These are phyloP conservation scores for Phytophthora fragariaefolia DNA, from an alignment of 352 stramenopile genomes.

Conservation along the genomic window DNA sequence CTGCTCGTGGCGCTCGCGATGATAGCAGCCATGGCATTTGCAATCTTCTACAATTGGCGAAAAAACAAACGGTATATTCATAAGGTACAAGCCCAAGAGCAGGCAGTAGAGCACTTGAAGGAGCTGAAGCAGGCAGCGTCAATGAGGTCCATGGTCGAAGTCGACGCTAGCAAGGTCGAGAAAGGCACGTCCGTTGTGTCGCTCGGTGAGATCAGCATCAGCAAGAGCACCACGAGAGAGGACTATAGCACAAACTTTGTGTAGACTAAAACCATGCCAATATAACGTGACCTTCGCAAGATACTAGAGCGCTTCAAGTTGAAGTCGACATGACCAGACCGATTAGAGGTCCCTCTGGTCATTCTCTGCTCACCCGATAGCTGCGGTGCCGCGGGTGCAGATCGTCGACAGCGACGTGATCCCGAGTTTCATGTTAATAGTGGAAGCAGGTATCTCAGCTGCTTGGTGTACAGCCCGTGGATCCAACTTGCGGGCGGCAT, in stretches of 20 bases:
- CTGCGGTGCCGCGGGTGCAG: no score
- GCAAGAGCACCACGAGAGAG: conserved; percentile 37
- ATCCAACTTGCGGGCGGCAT: no score
- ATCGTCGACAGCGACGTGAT: no score
- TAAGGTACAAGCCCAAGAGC: conserved; percentile 7
- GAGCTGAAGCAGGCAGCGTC: conserved; percentile 29
- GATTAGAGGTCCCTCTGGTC: no score
- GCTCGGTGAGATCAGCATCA: conserved; percentile 8
- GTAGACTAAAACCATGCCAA: conserved; percentile 1
- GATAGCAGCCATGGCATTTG: neutral
- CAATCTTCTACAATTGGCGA: conserved; percentile 13
- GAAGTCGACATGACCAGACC: no score
- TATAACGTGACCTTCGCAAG: neutral
- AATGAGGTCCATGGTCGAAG: conserved; percentile 23
- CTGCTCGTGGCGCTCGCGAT: conserved; percentile 23
- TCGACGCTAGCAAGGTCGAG: conserved; percentile 14
- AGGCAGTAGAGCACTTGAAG: conserved; percentile 14
- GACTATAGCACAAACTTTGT: conserved; percentile 56
- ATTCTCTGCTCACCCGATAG: no score
- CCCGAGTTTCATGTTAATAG: no score
- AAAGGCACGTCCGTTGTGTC: conserved; percentile 15
- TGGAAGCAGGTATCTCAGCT: no score
- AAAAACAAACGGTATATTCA: neutral
- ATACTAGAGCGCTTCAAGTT: neutral
- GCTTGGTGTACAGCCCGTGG: no score